phyloP scores from a whole-genome alignment of 305 asterid species.

The Fraxinus albicans region DNA sequence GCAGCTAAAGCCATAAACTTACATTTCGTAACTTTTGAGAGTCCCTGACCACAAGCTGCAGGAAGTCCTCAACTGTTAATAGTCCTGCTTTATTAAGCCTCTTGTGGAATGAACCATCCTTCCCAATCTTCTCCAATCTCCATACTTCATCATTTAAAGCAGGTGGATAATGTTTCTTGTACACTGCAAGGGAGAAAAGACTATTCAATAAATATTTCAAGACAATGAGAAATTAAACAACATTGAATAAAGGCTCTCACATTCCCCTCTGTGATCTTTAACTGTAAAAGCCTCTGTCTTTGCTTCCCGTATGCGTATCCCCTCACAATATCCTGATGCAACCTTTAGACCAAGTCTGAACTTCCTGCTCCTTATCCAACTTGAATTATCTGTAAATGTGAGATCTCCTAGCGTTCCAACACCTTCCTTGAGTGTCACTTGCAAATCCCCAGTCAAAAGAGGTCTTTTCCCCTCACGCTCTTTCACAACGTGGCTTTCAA shows the following conservation, averaged over 20 bases:
- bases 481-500: constrained; percentile 72
- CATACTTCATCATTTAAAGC: constrained; percentile 86
- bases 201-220: constrained; percentile 1
- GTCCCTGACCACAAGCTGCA: constrained; percentile 84
- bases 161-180: constrained; percentile 71
- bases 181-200: constrained; percentile 20
- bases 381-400: constrained; percentile 79
- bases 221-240: neutral
- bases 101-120: constrained; percentile 96
- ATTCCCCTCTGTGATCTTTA: constrained; percentile 90
- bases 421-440: constrained; percentile 76
- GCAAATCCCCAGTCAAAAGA: constrained; percentile 73
- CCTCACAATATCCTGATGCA: constrained; percentile 69
- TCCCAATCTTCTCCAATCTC: constrained; percentile 97
- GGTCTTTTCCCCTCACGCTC: constrained; percentile 88
- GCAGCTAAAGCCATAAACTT: constrained; percentile 26
- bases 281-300: constrained; percentile 81
- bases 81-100: constrained; percentile 73
- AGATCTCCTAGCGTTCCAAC: constrained; percentile 83
- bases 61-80: constrained; percentile 82
- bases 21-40: constrained; percentile 78
- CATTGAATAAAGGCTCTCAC: constrained; percentile 36
- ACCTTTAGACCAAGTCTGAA: constrained; percentile 79
- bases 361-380: constrained; percentile 33
- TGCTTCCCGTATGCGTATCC: constrained; percentile 74